phyloP scores from a whole-genome alignment of 495 filamentous ascomycete species.

The Echria macrotheca region DNA sequence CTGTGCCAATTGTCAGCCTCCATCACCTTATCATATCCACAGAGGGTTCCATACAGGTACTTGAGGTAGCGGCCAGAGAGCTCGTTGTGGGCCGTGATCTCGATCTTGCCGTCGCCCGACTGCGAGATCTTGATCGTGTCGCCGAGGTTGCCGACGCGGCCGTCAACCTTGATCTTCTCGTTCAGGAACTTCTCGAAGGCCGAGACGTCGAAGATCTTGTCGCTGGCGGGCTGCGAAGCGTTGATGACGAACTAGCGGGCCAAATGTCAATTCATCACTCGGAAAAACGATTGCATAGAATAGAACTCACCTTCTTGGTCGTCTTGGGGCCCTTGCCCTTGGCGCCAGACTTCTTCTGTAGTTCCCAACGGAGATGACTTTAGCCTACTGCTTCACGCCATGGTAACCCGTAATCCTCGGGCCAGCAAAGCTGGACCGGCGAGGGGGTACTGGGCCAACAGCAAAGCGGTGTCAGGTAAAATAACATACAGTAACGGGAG shows the following conservation, averaged over 20 bases:
- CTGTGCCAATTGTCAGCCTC: constrained; percentile 40
- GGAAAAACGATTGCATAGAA: constrained; percentile 2
- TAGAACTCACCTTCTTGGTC: constrained; percentile 54
- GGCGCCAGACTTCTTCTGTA: constrained; percentile 60
- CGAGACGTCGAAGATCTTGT: constrained; percentile 99
- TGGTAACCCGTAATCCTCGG: constrained; percentile 29
- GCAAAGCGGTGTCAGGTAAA: constrained; percentile 73
- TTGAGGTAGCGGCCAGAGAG: constrained; percentile 99
- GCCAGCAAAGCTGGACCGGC: constrained; percentile 5
- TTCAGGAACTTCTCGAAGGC: constrained; percentile 99
- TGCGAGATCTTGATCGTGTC: constrained; percentile 87
- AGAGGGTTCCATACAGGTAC: constrained; percentile 75
- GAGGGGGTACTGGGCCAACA: constrained; percentile 56
- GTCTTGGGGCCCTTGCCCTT: constrained; percentile 55
- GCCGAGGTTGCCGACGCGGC: constrained; percentile 95
- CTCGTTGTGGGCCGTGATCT: constrained; percentile 93
- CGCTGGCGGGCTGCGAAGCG: constrained; percentile 89
- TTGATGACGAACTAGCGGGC: constrained; percentile 87
- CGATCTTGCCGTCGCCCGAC: constrained; percentile 89
- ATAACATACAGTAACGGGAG: constrained; percentile 66
- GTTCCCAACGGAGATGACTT: constrained; percentile 46
- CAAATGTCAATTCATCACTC: constrained; percentile 16
- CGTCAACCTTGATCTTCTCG: constrained; percentile 99
- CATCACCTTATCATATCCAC: background rate
- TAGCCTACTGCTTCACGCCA: constrained; percentile 92